Percentiles rank a stretch among this genome's conserved stretches.
These are phyloP conservation scores for Priceomyces haplophilus DNA, from an alignment of 805 yeast genomes.

Conservation along the genomic window DNA sequence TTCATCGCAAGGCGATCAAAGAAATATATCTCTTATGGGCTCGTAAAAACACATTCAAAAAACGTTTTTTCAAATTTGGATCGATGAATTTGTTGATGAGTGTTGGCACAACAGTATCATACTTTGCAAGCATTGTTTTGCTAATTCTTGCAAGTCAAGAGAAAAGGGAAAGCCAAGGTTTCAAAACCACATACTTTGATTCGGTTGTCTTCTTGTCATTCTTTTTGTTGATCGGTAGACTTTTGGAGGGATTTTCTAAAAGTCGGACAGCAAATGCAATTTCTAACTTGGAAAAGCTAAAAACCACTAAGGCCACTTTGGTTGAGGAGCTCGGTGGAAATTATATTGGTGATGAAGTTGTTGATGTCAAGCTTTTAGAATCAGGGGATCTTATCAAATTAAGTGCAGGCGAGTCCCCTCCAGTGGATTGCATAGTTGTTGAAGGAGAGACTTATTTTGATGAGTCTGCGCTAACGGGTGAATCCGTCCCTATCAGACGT, in stretches of 20 bases:
- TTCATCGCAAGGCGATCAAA: slow-evolving; percentile 62
- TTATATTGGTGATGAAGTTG: slow-evolving; percentile 25
- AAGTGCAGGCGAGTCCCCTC: slow-evolving; percentile 57
- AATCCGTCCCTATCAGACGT: slow-evolving; percentile 57
- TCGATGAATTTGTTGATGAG: slow-evolving; percentile 75
- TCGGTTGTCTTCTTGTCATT: slow-evolving; percentile 75
- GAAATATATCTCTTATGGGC: slow-evolving; percentile 60
- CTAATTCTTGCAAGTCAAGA: slow-evolving; percentile 45
- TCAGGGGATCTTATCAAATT: slow-evolving; percentile 49
- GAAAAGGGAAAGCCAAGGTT: slow-evolving; percentile 32
- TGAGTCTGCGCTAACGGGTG: slow-evolving; percentile 63
- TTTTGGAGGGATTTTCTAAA: slow-evolving; percentile 65
- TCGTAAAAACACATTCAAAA: slow-evolving; percentile 50
- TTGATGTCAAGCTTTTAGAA: slow-evolving; percentile 47
- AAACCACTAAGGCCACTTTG: slow-evolving; percentile 49
- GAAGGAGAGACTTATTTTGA: slow-evolving; percentile 51
- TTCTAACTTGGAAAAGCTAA: slow-evolving; percentile 48
- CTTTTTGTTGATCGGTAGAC: slow-evolving; percentile 67
- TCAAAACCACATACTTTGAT: slow-evolving; percentile 69
- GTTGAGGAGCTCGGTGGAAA: slow-evolving; percentile 22
- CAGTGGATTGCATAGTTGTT: slow-evolving; percentile 52
- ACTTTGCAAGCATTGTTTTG: slow-evolving; percentile 62
- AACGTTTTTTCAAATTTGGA: slow-evolving; percentile 65
- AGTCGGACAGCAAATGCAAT: slow-evolving; percentile 66
- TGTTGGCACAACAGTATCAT: slow-evolving; percentile 70